Evolutionary conservation across 2,329 filamentous ascomycete species (phyloP).

Genomic region (Aquanectria penicillioides): DNA sequence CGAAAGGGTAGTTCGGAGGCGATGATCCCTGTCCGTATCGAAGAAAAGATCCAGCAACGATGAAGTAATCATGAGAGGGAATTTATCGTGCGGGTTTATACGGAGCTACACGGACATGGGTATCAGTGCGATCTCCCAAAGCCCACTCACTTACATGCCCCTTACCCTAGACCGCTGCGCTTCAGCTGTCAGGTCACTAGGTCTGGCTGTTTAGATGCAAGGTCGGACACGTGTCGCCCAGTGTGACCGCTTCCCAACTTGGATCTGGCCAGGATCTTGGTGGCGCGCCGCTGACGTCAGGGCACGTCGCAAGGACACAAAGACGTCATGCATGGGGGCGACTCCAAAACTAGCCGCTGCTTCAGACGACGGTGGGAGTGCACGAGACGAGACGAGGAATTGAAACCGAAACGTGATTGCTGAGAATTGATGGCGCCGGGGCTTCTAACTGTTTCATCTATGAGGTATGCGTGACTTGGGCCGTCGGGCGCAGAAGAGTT

Average conservation of each 20-base stretch:
- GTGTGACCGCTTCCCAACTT: constrained; percentile 38
- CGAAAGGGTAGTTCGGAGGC: constrained; percentile 9
- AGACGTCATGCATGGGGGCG: constrained; percentile 39
- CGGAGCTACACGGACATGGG: too few relatives aligned
- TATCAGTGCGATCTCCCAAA: not conserved
- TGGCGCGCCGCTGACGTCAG: constrained; percentile 44
- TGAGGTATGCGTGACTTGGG: not conserved
- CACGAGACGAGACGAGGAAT: constrained; percentile 29
- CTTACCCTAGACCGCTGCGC: constrained; percentile 20
- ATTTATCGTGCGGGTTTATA: too few relatives aligned
- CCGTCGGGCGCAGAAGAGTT: not conserved
- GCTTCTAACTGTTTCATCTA: not conserved
- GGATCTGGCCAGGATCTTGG: constrained; percentile 44
- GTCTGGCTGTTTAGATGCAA: constrained; percentile 4
- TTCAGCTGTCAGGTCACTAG: constrained; percentile 10
- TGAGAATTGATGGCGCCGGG: too few relatives aligned
- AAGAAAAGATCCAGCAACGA: constrained; percentile 9
- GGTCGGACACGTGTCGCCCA: constrained; percentile 40
- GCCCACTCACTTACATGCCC: not conserved
- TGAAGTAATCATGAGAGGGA: not conserved
- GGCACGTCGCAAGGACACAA: constrained; percentile 24
- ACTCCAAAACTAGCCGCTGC: constrained; percentile 33
- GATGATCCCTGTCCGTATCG: constrained; percentile 4
- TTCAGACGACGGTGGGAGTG: constrained; percentile 32
- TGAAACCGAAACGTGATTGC: constrained; percentile 17